Conservation (phyloP, 179 eudicot genomes). For the Silene vulgaris region DNA sequence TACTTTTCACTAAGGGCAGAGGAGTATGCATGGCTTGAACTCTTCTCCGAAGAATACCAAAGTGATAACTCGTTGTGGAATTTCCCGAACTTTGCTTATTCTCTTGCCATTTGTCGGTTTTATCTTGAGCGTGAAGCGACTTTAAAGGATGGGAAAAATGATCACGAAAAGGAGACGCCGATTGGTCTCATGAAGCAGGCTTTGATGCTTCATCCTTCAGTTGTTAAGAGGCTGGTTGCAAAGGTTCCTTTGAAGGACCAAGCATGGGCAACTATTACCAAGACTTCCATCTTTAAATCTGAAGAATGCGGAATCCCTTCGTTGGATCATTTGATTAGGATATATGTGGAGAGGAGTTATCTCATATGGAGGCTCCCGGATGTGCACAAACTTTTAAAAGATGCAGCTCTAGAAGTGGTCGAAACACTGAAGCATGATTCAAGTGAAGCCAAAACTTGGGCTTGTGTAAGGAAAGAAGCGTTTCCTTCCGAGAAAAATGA, state of each 20-base stretch:
- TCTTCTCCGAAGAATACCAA: conserved; percentile 66
- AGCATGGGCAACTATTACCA: conserved; percentile 51
- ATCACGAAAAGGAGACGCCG: conserved; percentile 46
- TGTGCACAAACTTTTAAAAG: conserved; percentile 66
- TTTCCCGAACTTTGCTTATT: conserved; percentile 84
- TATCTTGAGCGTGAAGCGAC: conserved; percentile 53
- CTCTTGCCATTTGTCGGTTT: conserved; percentile 77
- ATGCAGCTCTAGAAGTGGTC: conserved; percentile 62
- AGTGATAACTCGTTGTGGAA: conserved; percentile 66
- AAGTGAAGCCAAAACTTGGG: conserved; percentile 73
- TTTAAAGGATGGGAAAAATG: conserved; percentile 26
- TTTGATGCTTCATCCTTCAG: conserved; percentile 82
- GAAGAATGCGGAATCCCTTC: conserved; percentile 65
- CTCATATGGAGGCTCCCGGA: conserved; percentile 92
- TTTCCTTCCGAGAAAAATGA: conserved; percentile 83
- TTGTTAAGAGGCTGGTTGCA: conserved; percentile 60
- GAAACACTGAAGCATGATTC: conserved; percentile 45
- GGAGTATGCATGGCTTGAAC: conserved; percentile 88
- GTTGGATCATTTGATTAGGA: conserved; percentile 75
- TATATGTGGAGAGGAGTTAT: conserved; percentile 84
- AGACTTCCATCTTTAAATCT: conserved; percentile 46
- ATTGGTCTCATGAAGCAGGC: conserved; percentile 86
- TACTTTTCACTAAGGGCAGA: conserved; percentile 83
- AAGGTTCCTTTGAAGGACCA: conserved; percentile 89
- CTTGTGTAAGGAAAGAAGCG: conserved; percentile 84